A percentile compares a stretch with the other conserved stretches of the same genome.
These are phyloP conservation scores for Eutypella sp. DNA, from an alignment of 2,329 filamentous ascomycete species.

Conservation along the genomic window DNA sequence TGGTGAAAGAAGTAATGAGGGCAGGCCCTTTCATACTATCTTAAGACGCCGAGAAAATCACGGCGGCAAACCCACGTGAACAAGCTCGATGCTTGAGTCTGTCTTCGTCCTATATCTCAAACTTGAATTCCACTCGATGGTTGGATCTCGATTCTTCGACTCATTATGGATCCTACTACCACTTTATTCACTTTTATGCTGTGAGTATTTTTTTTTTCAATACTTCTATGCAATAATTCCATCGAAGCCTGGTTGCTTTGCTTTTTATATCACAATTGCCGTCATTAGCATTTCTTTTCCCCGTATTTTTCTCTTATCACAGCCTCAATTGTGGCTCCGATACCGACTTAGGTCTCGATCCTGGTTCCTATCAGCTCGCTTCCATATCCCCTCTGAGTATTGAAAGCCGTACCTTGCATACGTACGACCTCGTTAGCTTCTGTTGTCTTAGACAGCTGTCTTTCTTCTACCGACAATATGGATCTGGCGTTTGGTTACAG, in stretches of 20 bases:
- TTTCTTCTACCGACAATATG: background rate
- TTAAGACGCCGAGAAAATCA: background rate
- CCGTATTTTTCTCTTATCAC: background rate
- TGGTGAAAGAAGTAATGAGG: background rate
- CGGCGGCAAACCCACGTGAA: background rate
- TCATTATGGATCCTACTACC: slow-evolving; percentile 54
- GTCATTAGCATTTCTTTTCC: background rate
- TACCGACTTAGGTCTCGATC: background rate
- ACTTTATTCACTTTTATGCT: slow-evolving; percentile 66
- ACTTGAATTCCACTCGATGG: background rate
- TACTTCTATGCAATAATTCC: slow-evolving; percentile 15
- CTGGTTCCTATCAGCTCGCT: background rate
- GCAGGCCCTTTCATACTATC: background rate
- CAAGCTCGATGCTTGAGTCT: background rate
- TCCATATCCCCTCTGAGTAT: too few relatives aligned
- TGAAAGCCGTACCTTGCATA: background rate
- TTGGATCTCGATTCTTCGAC: slow-evolving; percentile 1
- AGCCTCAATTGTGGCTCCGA: background rate
- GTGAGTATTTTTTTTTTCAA: slow-evolving; percentile 44
- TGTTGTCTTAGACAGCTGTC: background rate
- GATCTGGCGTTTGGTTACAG: slow-evolving; percentile 5
- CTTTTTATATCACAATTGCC: slow-evolving; percentile 16
- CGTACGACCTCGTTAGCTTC: background rate
- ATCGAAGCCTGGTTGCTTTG: slow-evolving; percentile 6
- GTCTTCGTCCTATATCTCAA: background rate